Conservation (phyloP, 352 stramenopile species). For the Pythium diclinum region DNA sequence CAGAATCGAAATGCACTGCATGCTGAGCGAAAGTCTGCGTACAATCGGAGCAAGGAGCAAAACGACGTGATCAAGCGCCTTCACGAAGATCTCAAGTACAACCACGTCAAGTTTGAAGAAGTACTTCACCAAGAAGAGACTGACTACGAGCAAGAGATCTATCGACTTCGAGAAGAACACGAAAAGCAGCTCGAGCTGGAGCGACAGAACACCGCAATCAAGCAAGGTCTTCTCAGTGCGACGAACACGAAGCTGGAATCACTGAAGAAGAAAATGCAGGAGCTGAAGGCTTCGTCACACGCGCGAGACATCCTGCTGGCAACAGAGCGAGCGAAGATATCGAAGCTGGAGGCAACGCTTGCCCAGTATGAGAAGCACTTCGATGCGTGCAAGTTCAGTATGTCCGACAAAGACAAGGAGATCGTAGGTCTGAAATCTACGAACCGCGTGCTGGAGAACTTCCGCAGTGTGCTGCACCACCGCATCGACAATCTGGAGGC, state of each 20-base stretch:
- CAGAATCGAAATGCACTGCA: slow-evolving; percentile 61
- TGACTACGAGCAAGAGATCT: slow-evolving; percentile 79
- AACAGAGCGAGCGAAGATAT: slow-evolving; percentile 65
- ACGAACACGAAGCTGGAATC: slow-evolving; percentile 80
- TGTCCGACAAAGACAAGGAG: slow-evolving; percentile 70
- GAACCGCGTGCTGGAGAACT: slow-evolving; percentile 80
- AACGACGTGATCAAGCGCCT: slow-evolving; percentile 82
- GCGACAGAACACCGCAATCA: slow-evolving; percentile 75
- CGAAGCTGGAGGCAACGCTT: slow-evolving; percentile 59
- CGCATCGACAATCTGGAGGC: slow-evolving; percentile 73
- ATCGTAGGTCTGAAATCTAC: slow-evolving; percentile 64
- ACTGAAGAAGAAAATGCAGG: slow-evolving; percentile 82
- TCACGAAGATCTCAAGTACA: slow-evolving; percentile 83
- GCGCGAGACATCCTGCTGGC: slow-evolving; percentile 66
- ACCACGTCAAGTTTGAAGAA: slow-evolving; percentile 85
- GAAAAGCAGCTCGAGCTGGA: slow-evolving; percentile 64
- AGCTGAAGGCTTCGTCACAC: slow-evolving; percentile 70
- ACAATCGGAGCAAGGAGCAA: slow-evolving; percentile 70
- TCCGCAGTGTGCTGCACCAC: slow-evolving; percentile 73
- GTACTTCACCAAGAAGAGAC: slow-evolving; percentile 75
- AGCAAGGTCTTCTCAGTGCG: slow-evolving; percentile 75
- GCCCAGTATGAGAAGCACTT: slow-evolving; percentile 75
- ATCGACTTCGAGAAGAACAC: slow-evolving; percentile 51
- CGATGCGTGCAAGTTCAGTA: slow-evolving; percentile 57
- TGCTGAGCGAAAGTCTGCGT: slow-evolving; percentile 57